phyloP scores from a whole-genome alignment of 495 filamentous ascomycete genomes.

The Penicillium flavigenum region DNA sequence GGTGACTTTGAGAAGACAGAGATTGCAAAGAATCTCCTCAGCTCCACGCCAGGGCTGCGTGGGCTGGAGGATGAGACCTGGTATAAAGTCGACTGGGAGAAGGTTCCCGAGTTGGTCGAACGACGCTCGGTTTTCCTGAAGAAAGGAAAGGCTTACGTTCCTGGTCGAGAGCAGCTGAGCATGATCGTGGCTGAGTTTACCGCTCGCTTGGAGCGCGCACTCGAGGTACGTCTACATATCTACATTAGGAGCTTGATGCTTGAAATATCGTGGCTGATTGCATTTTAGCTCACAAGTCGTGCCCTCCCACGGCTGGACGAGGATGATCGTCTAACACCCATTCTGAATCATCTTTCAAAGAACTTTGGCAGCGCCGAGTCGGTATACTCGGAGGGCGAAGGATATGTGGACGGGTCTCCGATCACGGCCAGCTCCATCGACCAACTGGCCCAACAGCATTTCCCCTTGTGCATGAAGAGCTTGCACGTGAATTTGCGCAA shows the following conservation, averaged over 20 bases:
- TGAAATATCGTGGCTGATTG: neutral
- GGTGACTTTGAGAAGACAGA: slow-evolving; percentile 69
- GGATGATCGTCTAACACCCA: slow-evolving; percentile 92
- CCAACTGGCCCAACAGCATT: slow-evolving; percentile 76
- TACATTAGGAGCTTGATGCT: neutral
- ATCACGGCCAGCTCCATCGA: slow-evolving; percentile 81
- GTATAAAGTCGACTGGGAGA: slow-evolving; percentile 95
- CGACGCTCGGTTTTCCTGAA: slow-evolving; percentile 70
- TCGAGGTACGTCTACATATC: slow-evolving; percentile 63
- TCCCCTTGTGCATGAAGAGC: slow-evolving; percentile 93
- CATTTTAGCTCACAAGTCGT: slow-evolving; percentile 70
- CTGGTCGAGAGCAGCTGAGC: slow-evolving; percentile 76
- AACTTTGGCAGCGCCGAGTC: slow-evolving; percentile 91
- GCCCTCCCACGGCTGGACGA: slow-evolving; percentile 92
- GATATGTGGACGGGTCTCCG: slow-evolving; percentile 60
- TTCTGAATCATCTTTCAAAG: slow-evolving; percentile 86
- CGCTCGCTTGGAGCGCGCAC: slow-evolving; percentile 66
- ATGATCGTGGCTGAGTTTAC: slow-evolving; percentile 90
- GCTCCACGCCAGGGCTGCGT: slow-evolving; percentile 53
- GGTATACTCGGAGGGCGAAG: slow-evolving; percentile 62
- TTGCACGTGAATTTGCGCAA: slow-evolving; percentile 80
- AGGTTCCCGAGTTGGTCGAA: slow-evolving; percentile 88
- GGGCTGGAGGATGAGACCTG: slow-evolving; percentile 74
- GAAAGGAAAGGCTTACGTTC: slow-evolving; percentile 88
- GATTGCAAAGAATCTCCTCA: slow-evolving; percentile 51